Evolutionary conservation across 129 eudicot species (phyloP).

Genomic region (Chrysanthemum lavandulifolium): DNA sequence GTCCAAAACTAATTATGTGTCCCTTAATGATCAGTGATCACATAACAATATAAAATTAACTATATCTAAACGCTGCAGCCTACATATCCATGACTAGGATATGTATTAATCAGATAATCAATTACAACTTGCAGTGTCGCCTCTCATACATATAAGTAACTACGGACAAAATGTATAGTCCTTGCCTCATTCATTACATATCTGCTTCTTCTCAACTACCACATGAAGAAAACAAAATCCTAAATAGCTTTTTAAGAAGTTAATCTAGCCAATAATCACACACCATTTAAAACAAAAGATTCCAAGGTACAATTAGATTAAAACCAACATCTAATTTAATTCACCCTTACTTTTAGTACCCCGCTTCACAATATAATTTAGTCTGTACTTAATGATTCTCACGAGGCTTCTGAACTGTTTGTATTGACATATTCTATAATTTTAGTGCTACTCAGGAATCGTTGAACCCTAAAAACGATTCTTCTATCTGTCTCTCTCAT

Average conservation of each 20-base stretch:
- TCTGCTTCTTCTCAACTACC: slow-evolving; percentile 11
- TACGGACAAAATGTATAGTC: not conserved
- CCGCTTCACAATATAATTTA: slow-evolving; percentile 11
- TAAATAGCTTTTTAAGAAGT: slow-evolving; percentile 13
- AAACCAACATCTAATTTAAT: slow-evolving; percentile 24
- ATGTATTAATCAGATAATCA: too few species aligned
- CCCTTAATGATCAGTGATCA: too few species aligned
- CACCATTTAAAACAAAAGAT: slow-evolving; percentile 32
- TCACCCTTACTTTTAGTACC: slow-evolving; percentile 4
- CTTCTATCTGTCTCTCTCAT: slow-evolving; percentile 21
- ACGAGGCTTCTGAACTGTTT: slow-evolving; percentile 58
- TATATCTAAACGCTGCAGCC: too few species aligned
- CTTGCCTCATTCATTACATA: not conserved
- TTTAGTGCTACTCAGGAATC: slow-evolving; percentile 35
- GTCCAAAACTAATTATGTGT: too few species aligned
- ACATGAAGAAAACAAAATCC: slow-evolving; percentile 35
- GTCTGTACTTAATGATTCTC: slow-evolving; percentile 28
- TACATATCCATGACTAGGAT: too few species aligned
- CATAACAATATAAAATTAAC: too few species aligned
- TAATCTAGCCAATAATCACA: slow-evolving; percentile 8
- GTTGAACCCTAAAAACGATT: slow-evolving; percentile 63
- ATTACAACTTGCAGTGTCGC: too few species aligned
- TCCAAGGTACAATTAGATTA: slow-evolving; percentile 34
- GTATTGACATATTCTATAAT: slow-evolving; percentile 28
- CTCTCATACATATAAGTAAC: not conserved